These are phyloP conservation scores for Metahyphopichia silvanorum DNA, from an alignment of 805 yeast species.

Conservation along the genomic window DNA sequence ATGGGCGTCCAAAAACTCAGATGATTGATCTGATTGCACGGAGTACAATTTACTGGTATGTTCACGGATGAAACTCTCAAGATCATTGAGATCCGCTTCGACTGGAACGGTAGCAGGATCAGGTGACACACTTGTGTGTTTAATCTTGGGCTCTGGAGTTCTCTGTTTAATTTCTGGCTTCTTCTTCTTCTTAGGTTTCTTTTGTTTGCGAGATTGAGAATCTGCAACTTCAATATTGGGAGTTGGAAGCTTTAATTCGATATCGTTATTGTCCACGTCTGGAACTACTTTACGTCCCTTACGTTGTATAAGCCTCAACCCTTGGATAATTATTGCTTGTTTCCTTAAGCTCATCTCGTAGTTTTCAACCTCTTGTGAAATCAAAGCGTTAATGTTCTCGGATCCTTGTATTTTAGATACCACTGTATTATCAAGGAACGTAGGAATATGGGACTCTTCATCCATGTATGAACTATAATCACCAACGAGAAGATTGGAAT, in stretches of 20 bases:
- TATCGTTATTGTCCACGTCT: constrained; percentile 6
- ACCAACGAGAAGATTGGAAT: constrained; percentile 20
- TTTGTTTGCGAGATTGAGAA: background rate
- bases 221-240: background rate
- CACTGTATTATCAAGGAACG: constrained; percentile 1
- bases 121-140: too few relatives aligned
- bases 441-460: constrained; percentile 2
- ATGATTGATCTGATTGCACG: background rate
- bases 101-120: background rate
- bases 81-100: constrained; percentile 24
- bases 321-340: constrained; percentile 21
- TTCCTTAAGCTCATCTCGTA: constrained; percentile 28
- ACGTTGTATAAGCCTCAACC: constrained; percentile 19
- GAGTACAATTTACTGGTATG: constrained; percentile 28
- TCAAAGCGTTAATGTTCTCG: background rate
- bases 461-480: constrained; percentile 15
- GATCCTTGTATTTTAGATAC: background rate
- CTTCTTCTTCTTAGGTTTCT: background rate
- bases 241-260: constrained; percentile 1
- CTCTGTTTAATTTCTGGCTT: background rate
- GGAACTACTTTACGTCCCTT: too few relatives aligned
- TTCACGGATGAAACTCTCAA: constrained; percentile 30
- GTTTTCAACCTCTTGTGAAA: constrained; percentile 6
- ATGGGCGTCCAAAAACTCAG: background rate
- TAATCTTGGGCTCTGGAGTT: background rate